phyloP scores from a whole-genome alignment of 805 yeast genomes.

The Saccharomycopsis malanga region DNA sequence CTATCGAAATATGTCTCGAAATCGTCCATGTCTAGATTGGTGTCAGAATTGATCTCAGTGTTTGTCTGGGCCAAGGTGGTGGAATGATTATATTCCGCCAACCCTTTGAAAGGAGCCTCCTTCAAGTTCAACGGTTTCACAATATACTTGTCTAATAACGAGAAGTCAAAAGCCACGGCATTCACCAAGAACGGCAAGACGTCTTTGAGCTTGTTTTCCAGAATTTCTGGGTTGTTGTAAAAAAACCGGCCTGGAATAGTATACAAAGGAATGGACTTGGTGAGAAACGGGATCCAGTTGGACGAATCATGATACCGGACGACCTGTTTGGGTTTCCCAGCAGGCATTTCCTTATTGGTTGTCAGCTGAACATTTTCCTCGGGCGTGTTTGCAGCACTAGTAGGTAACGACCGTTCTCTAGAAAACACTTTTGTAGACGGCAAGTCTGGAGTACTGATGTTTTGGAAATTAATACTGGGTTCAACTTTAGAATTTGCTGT shows the following conservation, averaged over 20 bases:
- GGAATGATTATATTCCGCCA: not conserved
- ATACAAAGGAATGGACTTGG: slow-evolving; percentile 55
- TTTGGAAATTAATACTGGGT: not conserved
- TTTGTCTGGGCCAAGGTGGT: not conserved
- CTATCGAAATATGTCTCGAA: slow-evolving; percentile 16
- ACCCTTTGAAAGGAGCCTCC: slow-evolving; percentile 8
- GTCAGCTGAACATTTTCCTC: slow-evolving; percentile 23
- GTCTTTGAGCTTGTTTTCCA: slow-evolving; percentile 22
- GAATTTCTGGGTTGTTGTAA: slow-evolving; percentile 30
- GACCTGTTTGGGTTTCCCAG: slow-evolving; percentile 15
- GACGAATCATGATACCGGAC: slow-evolving; percentile 30
- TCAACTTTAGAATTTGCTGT: not conserved
- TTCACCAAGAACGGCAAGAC: slow-evolving; percentile 29
- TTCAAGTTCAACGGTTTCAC: slow-evolving; percentile 7
- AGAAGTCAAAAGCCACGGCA: slow-evolving; percentile 14
- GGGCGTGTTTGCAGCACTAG: not conserved
- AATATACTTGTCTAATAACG: slow-evolving; percentile 10
- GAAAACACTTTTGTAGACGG: not conserved
- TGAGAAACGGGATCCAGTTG: slow-evolving; percentile 60
- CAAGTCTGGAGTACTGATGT: not conserved
- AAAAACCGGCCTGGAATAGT: slow-evolving; percentile 53
- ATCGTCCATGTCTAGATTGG: slow-evolving; percentile 12
- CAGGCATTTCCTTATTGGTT: too few species aligned
- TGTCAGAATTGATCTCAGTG: slow-evolving; percentile 6
- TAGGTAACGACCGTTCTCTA: not conserved